These are phyloP conservation scores for Bryoglossum gracile DNA, from an alignment of 495 filamentous ascomycete species.

Conservation along the genomic window DNA sequence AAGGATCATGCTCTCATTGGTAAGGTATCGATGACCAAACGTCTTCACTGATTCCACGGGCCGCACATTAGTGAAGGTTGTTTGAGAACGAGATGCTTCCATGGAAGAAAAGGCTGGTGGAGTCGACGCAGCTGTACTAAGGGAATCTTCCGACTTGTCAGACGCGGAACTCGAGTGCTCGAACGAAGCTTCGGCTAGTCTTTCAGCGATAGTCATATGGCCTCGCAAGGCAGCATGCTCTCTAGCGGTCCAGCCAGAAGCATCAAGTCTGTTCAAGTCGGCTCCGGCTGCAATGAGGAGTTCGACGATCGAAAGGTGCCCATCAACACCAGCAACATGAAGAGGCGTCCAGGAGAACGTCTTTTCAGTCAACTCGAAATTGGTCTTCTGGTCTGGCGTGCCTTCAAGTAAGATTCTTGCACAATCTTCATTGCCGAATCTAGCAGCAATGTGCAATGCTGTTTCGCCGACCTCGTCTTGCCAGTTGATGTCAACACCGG, in stretches of 20 bases:
- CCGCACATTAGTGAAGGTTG: slow-evolving; percentile 33
- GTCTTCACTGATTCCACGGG: slow-evolving; percentile 75
- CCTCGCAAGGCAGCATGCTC: slow-evolving; percentile 89
- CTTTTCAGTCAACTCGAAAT: slow-evolving; percentile 73
- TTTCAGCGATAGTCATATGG: slow-evolving; percentile 69
- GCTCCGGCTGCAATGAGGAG: slow-evolving; percentile 69
- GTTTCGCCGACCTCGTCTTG: slow-evolving; percentile 92
- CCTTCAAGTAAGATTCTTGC: slow-evolving; percentile 66
- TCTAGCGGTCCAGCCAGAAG: slow-evolving; percentile 89
- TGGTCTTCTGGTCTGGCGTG: slow-evolving; percentile 56
- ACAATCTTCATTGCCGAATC: slow-evolving; percentile 78
- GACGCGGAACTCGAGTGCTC: slow-evolving; percentile 29
- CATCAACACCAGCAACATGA: slow-evolving; percentile 86
- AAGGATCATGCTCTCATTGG: slow-evolving; percentile 77
- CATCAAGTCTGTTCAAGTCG: slow-evolving; percentile 63
- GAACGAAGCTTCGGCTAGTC: slow-evolving; percentile 44
- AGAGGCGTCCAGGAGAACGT: slow-evolving; percentile 91
- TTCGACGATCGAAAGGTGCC: slow-evolving; percentile 60
- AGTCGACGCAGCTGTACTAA: slow-evolving; percentile 32
- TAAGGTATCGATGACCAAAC: slow-evolving; percentile 94
- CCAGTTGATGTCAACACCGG: slow-evolving; percentile 89
- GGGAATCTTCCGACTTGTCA: slow-evolving; percentile 24
- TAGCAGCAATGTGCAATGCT: slow-evolving; percentile 84
- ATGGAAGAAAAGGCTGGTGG: slow-evolving; percentile 45
- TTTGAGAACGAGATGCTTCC: slow-evolving; percentile 39